Conservation (phyloP, 495 filamentous ascomycete species). For the Ascodesmis nigricans region DNA sequence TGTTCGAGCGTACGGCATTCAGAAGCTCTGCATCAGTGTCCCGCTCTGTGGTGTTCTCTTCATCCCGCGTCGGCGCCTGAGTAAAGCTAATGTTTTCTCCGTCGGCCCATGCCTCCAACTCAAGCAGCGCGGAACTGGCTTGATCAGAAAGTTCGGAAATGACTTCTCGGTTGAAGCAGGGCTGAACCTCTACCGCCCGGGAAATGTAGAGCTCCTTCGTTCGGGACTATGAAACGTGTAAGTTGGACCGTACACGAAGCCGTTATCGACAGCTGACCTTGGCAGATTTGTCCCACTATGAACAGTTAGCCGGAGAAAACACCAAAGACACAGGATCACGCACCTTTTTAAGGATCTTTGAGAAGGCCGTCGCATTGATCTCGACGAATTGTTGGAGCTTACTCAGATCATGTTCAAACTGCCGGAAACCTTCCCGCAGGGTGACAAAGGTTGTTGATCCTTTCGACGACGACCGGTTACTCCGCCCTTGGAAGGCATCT, state of each 20-base stretch:
- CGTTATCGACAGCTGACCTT: constrained; percentile 48
- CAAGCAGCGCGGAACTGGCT: constrained; percentile 75
- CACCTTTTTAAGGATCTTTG: constrained; percentile 94
- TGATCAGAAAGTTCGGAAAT: constrained; percentile 92
- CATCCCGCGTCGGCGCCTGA: constrained; percentile 35
- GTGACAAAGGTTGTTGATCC: constrained; percentile 78
- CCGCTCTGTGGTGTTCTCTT: constrained; percentile 51
- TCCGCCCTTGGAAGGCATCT: constrained; percentile 57
- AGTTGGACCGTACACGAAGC: too few relatives aligned
- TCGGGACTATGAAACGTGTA: constrained; percentile 66
- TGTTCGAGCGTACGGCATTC: constrained; percentile 60
- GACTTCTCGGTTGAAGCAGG: constrained; percentile 89
- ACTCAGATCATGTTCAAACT: constrained; percentile 86
- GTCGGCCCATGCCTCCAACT: constrained; percentile 89
- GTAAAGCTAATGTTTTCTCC: constrained; percentile 76
- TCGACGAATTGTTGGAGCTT: constrained; percentile 98
- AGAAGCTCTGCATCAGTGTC: constrained; percentile 77
- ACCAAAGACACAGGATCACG: constrained; percentile 2
- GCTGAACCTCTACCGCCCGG: constrained; percentile 87
- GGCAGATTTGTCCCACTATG: constrained; percentile 87
- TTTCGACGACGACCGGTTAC: constrained; percentile 43
- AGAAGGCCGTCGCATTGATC: constrained; percentile 89
- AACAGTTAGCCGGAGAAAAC: constrained; percentile 5
- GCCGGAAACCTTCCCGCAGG: constrained; percentile 85
- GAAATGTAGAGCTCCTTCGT: constrained; percentile 95